phyloP scores from a whole-genome alignment of 805 yeast species.

The Yarrowia sp. region DNA sequence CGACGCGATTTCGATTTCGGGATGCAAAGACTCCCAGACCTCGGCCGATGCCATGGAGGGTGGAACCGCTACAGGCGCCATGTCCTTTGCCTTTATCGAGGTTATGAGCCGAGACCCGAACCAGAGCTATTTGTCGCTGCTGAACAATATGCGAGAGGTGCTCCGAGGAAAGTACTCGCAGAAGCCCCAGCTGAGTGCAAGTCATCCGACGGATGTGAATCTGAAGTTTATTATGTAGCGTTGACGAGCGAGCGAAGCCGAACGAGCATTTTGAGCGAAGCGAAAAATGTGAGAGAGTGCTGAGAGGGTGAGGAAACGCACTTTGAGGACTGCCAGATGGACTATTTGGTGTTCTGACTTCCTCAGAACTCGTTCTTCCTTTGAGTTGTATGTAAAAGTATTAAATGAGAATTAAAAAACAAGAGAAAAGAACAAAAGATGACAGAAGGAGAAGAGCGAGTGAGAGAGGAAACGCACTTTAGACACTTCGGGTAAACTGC shows the following conservation, averaged over 20 bases:
- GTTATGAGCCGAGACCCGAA: constrained; percentile 60
- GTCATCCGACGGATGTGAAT: constrained; percentile 75
- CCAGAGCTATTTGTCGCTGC: constrained; percentile 65
- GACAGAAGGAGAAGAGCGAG: no score
- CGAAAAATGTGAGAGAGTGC: no score
- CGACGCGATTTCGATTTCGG: constrained; percentile 72
- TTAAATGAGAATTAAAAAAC: no score
- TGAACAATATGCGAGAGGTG: constrained; percentile 67
- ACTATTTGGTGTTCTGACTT: no score
- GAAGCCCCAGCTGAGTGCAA: constrained; percentile 76
- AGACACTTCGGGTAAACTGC: no score
- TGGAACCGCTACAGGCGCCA: constrained; percentile 76
- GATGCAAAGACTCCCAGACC: constrained; percentile 82
- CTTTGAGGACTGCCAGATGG: no score
- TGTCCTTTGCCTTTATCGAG: constrained; percentile 73
- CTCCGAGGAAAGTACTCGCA: constrained; percentile 67
- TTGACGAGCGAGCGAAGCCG: no score
- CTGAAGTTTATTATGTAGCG: constrained; percentile 50
- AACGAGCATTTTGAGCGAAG: constrained; percentile 14
- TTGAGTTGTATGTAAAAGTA: no score
- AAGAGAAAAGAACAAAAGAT: no score
- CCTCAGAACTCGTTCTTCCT: no score
- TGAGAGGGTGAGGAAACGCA: no score
- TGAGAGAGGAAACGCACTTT: no score
- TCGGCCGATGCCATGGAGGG: constrained; percentile 76